Evolutionary conservation across 192 early-diverging fungal genomes (phyloP), one percentile per base, ranked within the genome.

Genomic region (Geranomyces michiganensis): DNA sequence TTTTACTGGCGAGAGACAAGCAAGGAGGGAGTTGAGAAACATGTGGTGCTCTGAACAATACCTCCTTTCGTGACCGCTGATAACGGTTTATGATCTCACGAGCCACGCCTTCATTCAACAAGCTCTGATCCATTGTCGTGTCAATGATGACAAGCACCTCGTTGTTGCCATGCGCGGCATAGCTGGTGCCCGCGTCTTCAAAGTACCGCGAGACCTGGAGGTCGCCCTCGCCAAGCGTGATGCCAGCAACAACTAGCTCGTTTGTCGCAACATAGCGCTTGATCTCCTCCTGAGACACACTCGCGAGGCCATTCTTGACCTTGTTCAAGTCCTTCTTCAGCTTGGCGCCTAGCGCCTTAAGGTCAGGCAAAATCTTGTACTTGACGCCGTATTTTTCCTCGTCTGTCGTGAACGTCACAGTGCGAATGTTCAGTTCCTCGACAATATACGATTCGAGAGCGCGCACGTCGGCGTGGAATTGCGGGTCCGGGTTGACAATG

Each of bases 61-160:
- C 76, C 92, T 99, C 95, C 85, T 99, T 99, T 74, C 97, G 88
- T 69, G 96, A 76, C 64, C 93, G 87, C 84, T 99, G 97, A 15
- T 96, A 91, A 71, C 97, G 90, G 89, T 99, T 99, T 66, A 98
- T 89, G 61, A 99, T 76, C 83, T 99, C 97, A 55, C 97, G 89
- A 14, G 97, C 97, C 51, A 90, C 70, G 36, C 94, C 94, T 79
- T 98, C 96, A 65, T 93, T 87, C 68, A 93, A 84, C 45, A 99
- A 80, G 61, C 88, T 88, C 45, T 89, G 79, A 75, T 95, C 92
- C n/a, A 88, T 70, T 69, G 89, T 88, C 24, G 83, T 83, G 78
- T 98, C 94, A 73, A 99, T 75, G 69, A 99, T 85, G 58, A 97
- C 90, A 26, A 99, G 78, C 8, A 92, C 92, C 56, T 94, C 91